A percentile compares a stretch with the other conserved stretches of the same genome.
These are phyloP conservation scores for Mucor saturninus DNA, from an alignment of 371 early-diverging fungal genomes.

Conservation along the genomic window DNA sequence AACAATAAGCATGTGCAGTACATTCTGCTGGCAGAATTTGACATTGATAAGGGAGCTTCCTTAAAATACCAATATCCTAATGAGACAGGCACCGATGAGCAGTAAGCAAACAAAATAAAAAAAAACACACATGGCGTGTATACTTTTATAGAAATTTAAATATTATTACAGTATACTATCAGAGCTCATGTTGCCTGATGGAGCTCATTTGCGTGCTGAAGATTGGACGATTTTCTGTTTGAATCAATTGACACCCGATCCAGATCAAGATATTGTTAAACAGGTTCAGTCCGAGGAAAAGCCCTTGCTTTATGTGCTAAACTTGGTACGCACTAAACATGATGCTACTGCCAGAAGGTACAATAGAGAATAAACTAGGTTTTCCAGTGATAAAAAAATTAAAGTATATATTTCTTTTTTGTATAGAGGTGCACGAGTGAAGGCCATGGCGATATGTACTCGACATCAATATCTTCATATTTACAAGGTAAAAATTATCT, in stretches of 20 bases:
- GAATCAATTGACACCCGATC: conserved; percentile 74
- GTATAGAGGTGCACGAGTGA: conserved; percentile 85
- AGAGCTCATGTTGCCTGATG: conserved; percentile 96
- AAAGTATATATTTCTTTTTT: neutral
- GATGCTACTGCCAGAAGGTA: conserved; percentile 82
- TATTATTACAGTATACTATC: conserved; percentile 70
- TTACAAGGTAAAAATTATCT: conserved; percentile 72
- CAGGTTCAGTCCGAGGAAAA: conserved; percentile 49
- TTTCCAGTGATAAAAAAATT: neutral
- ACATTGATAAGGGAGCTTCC: conserved; percentile 89
- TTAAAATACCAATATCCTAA: conserved; percentile 86
- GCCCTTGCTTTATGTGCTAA: conserved; percentile 85
- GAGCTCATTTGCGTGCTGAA: conserved; percentile 88
- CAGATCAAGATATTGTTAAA: conserved; percentile 34
- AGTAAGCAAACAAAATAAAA: conserved; percentile 55
- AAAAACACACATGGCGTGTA: too few relatives aligned
- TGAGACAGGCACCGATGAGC: conserved; percentile 84
- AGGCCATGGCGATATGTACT: conserved; percentile 94
- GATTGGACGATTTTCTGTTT: conserved; percentile 96
- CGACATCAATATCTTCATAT: conserved; percentile 89
- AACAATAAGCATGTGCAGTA: conserved; percentile 70
- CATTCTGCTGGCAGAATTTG: conserved; percentile 91
- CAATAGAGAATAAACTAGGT: neutral
- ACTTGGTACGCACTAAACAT: conserved; percentile 87
- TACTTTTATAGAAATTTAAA: neutral